Percentiles rank a stretch among this genome's conserved stretches.
Evolutionary conservation across 495 filamentous ascomycete genomes (phyloP).

Genomic region (Lasiosphaeriaceae sp.): DNA sequence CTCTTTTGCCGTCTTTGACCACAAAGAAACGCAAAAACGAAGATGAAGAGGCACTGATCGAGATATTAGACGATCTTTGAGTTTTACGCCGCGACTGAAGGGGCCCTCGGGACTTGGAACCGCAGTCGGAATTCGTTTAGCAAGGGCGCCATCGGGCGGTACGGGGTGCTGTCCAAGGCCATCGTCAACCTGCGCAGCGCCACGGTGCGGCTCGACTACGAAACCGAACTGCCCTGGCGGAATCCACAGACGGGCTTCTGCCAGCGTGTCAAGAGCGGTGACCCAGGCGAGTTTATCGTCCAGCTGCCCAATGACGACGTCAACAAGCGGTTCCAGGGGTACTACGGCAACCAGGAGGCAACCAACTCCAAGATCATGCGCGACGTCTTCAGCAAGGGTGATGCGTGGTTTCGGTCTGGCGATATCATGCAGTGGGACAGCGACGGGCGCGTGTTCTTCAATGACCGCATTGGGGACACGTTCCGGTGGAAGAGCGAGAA

Average conservation of each 20-base stretch:
- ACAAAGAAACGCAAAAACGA: too few species aligned
- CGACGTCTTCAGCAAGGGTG: constrained; percentile 73
- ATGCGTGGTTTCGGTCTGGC: constrained; percentile 81
- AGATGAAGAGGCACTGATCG: too few species aligned
- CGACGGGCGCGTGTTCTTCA: constrained; percentile 77
- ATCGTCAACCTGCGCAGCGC: constrained; percentile 45
- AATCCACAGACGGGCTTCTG: constrained; percentile 72
- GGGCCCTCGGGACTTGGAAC: constrained; percentile 68
- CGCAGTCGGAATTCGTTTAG: constrained; percentile 65
- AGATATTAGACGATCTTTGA: constrained; percentile 65
- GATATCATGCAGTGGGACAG: constrained; percentile 71
- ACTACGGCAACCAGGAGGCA: constrained; percentile 70
- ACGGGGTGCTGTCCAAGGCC: constrained; percentile 56
- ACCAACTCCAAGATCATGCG: constrained; percentile 75
- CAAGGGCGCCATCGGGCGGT: constrained; percentile 76
- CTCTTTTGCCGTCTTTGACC: background rate
- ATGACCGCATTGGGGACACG: constrained; percentile 87
- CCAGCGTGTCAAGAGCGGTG: constrained; percentile 52
- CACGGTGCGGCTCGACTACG: constrained; percentile 69
- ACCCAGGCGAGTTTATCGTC: constrained; percentile 76
- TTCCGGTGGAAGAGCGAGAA: constrained; percentile 98
- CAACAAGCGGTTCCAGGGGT: constrained; percentile 70
- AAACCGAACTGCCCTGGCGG: constrained; percentile 65
- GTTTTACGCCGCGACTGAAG: constrained; percentile 90
- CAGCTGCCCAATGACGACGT: constrained; percentile 63